Conservation (phyloP, 768 basidiomycete genomes). For the Suillus brevipes region DNA sequence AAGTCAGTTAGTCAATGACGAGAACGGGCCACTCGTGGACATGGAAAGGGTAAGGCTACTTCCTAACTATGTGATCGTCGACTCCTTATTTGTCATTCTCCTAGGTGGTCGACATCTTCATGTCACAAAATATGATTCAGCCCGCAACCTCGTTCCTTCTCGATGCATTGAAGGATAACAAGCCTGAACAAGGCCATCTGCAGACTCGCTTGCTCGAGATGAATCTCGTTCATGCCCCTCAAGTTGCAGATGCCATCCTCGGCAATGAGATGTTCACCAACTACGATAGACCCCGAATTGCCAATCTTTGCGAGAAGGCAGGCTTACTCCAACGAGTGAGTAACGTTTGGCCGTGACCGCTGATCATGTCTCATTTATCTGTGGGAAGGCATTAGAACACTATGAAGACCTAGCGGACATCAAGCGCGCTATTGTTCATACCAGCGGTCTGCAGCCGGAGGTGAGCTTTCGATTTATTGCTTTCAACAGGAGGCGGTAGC, state of each 20-base stretch:
- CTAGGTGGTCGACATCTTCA: constrained; percentile 96
- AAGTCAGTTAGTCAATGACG: constrained; percentile 91
- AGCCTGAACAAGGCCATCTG: constrained; percentile 92
- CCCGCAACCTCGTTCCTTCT: constrained; percentile 97
- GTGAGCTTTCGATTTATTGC: constrained; percentile 42
- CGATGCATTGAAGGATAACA: constrained; percentile 98
- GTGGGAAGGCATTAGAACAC: constrained; percentile 89
- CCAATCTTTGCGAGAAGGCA: constrained; percentile 98
- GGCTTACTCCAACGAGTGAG: constrained; percentile 89
- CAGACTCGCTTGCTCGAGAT: constrained; percentile 97
- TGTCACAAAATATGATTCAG: constrained; percentile 99
- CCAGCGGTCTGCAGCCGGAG: constrained; percentile 78
- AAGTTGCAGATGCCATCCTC: constrained; percentile 98
- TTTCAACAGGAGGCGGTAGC: constrained; percentile 1
- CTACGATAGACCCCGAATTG: constrained; percentile 94
- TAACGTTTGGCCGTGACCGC: constrained; percentile 5
- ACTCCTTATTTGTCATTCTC: constrained; percentile 4
- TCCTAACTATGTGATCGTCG: neutral
- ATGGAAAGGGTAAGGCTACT: constrained; percentile 70
- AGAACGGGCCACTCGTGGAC: constrained; percentile 88
- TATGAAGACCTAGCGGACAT: constrained; percentile 99
- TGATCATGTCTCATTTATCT: constrained; percentile 13
- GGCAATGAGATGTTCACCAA: constrained; percentile 98
- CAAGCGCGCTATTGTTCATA: constrained; percentile 96
- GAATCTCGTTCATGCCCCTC: constrained; percentile 96